phyloP scores from a whole-genome alignment of 1,284 basidiomycete species.

The Leccinum subrobustum region DNA sequence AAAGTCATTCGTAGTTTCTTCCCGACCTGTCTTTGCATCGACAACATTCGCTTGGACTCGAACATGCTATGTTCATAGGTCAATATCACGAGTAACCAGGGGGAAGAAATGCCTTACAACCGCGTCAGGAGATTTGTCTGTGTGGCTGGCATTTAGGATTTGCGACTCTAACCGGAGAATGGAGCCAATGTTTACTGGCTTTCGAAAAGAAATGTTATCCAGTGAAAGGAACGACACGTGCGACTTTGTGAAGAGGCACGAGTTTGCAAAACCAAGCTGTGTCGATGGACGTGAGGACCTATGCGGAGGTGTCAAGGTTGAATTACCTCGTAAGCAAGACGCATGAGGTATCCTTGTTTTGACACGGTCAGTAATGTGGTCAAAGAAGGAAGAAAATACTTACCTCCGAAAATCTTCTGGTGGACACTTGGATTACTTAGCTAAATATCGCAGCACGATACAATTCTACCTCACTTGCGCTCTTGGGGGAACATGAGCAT shows the following conservation, averaged over 20 bases:
- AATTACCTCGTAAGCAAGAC: constrained; percentile 65
- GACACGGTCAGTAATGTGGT: neutral
- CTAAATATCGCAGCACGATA: neutral
- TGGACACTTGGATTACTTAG: constrained; percentile 52
- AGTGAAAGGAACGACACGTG: constrained; percentile 74
- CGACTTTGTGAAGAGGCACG: constrained; percentile 67
- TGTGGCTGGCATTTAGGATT: constrained; percentile 55
- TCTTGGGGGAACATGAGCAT: constrained; percentile 86
- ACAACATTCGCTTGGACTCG: constrained; percentile 77
- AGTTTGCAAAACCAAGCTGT: constrained; percentile 75
- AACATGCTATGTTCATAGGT: constrained; percentile 49
- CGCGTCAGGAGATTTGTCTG: constrained; percentile 43
- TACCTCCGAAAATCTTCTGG: constrained; percentile 77
- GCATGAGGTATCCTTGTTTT: constrained; percentile 49
- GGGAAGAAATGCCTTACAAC: constrained; percentile 43
- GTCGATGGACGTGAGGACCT: neutral
- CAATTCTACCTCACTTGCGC: constrained; percentile 57
- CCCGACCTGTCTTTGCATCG: constrained; percentile 66
- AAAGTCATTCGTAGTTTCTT: constrained; percentile 71
- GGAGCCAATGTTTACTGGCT: constrained; percentile 82
- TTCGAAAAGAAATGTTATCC: constrained; percentile 76
- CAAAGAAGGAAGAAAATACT: neutral
- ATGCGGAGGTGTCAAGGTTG: neutral
- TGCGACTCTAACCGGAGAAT: constrained; percentile 72
- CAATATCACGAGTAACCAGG: neutral